Conservation (phyloP, 2,329 filamentous ascomycete species). For the Akanthomyces dipterigenus region DNA sequence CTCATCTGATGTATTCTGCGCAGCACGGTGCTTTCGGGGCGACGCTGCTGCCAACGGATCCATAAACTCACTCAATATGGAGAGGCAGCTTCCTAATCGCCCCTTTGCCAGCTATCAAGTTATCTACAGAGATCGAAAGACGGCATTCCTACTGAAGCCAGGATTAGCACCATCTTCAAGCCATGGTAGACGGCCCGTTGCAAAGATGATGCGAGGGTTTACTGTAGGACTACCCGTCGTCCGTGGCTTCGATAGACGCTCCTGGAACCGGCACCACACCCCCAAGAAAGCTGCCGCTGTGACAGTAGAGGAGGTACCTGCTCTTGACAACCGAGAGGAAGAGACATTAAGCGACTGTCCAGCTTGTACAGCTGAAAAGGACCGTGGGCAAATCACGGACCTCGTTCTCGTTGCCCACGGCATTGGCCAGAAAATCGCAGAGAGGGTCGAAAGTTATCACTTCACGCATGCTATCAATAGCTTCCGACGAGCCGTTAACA, state of each 20-base stretch:
- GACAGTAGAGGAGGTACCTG: slow-evolving; percentile 20
- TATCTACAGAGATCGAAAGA: slow-evolving; percentile 70
- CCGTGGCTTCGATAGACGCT: slow-evolving; percentile 73
- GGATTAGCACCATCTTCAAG: slow-evolving; percentile 79
- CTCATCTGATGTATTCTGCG: slow-evolving; percentile 51
- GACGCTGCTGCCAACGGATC: slow-evolving; percentile 52
- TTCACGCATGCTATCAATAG: slow-evolving; percentile 95
- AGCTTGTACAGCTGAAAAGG: slow-evolving; percentile 57
- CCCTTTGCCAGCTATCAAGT: slow-evolving; percentile 72
- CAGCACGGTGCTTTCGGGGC: slow-evolving; percentile 51
- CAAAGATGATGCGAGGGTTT: slow-evolving; percentile 76
- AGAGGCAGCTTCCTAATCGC: slow-evolving; percentile 37
- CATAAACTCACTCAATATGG: slow-evolving; percentile 28
- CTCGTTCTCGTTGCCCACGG: slow-evolving; percentile 88
- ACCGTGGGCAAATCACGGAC: slow-evolving; percentile 69
- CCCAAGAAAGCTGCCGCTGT: slow-evolving; percentile 31
- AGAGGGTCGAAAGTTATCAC: slow-evolving; percentile 91
- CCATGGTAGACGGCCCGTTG: slow-evolving; percentile 72
- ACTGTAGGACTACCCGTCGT: slow-evolving; percentile 83
- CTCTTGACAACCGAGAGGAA: slow-evolving; percentile 21
- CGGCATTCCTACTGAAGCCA: slow-evolving; percentile 81
- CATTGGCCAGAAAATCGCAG: slow-evolving; percentile 92
- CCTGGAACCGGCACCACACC: slow-evolving; percentile 67
- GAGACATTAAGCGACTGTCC: slow-evolving; percentile 33
- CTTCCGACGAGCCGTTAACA: slow-evolving; percentile 78